Conservation (phyloP, 140 eudicot species). For the Anethum foeniculum region DNA sequence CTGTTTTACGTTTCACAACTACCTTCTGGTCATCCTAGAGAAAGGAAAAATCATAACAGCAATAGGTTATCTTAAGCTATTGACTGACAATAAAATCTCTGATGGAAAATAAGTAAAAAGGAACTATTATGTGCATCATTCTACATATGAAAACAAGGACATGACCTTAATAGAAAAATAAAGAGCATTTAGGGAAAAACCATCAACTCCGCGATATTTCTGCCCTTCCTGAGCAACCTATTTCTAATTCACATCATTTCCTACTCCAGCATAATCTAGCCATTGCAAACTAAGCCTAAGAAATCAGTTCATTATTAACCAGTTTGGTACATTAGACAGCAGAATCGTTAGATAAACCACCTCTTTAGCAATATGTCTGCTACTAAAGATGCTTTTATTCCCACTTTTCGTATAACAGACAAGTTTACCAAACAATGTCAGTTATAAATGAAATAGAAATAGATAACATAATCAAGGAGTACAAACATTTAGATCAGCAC, state of each 20-base stretch:
- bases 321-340: not conserved
- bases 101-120: not conserved
- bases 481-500: not conserved
- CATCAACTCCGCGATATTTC: not conserved
- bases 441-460: no score
- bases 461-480: no score
- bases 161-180: not conserved
- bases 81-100: not conserved
- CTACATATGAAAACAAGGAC: not conserved
- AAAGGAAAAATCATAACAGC: not conserved
- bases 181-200: not conserved
- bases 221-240: not conserved
- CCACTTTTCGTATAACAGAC: not conserved
- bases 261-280: not conserved
- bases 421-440: not conserved
- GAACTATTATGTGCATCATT: not conserved
- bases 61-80: not conserved
- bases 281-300: not conserved
- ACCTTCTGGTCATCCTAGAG: constrained; percentile 75
- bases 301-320: not conserved
- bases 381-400: not conserved
- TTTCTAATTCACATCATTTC: not conserved
- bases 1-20: constrained; percentile 81
- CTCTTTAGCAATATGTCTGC: not conserved
- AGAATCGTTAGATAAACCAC: not conserved